Conservation (phyloP, 2,329 filamentous ascomycete genomes). For the Waltergamsia citrina region DNA sequence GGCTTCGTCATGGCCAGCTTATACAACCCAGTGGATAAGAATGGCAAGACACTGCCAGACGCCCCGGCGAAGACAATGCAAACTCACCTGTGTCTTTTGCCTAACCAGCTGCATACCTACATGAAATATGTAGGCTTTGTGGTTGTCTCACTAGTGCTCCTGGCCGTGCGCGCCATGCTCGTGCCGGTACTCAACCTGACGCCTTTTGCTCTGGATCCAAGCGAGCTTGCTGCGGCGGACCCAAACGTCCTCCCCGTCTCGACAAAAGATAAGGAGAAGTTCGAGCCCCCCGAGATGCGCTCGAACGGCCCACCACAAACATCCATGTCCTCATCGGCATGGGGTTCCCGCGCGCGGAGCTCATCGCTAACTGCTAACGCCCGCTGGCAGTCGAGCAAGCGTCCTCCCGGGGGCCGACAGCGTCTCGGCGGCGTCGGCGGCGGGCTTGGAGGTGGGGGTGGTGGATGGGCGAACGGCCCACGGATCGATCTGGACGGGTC, state of each 20-base stretch:
- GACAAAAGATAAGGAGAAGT: slow-evolving; percentile 44
- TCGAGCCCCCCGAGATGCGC: slow-evolving; percentile 26
- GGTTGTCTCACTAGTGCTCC: slow-evolving; percentile 37
- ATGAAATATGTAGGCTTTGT: slow-evolving; percentile 65
- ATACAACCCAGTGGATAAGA: slow-evolving; percentile 76
- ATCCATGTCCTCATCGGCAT: slow-evolving; percentile 17
- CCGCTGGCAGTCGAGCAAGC: slow-evolving; percentile 13
- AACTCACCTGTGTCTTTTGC: slow-evolving; percentile 82
- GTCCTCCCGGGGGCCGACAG: too few relatives aligned
- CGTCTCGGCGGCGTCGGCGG: too few relatives aligned
- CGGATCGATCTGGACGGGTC: slow-evolving; percentile 44
- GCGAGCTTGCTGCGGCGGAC: slow-evolving; percentile 11
- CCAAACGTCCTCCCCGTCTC: slow-evolving; percentile 26
- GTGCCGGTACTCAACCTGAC: slow-evolving; percentile 44
- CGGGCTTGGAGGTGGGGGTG: slow-evolving; percentile 14
- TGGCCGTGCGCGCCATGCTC: slow-evolving; percentile 45
- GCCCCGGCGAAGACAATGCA: slow-evolving; percentile 56
- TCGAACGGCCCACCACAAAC: background rate
- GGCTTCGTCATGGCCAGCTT: slow-evolving; percentile 84
- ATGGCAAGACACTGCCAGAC: slow-evolving; percentile 36
- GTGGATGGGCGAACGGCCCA: slow-evolving; percentile 34
- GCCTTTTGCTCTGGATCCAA: slow-evolving; percentile 41
- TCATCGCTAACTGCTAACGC: slow-evolving; percentile 27
- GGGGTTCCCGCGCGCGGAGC: slow-evolving; percentile 21
- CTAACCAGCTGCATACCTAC: slow-evolving; percentile 79